These are phyloP conservation scores for Penicillium coffeae DNA, from an alignment of 495 filamentous ascomycete genomes.

Conservation along the genomic window DNA sequence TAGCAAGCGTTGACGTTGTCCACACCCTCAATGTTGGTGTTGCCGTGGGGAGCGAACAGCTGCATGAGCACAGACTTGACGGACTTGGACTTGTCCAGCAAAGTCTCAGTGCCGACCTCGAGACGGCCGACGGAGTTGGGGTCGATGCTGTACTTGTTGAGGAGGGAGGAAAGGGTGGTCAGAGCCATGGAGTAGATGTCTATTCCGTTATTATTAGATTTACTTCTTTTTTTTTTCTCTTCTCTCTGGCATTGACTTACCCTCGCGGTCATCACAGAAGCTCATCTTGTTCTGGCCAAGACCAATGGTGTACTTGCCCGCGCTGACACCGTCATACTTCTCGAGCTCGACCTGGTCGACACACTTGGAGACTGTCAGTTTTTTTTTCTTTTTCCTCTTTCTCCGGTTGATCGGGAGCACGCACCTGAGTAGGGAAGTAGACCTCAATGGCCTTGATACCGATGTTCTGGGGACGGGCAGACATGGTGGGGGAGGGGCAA, in stretches of 20 bases:
- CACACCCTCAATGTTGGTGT: slow-evolving; percentile 92
- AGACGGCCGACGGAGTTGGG: slow-evolving; percentile 83
- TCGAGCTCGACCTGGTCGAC: slow-evolving; percentile 95
- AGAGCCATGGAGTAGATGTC: slow-evolving; percentile 98
- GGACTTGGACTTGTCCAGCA: slow-evolving; percentile 99
- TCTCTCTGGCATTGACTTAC: slow-evolving; percentile 46
- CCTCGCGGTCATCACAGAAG: slow-evolving; percentile 99
- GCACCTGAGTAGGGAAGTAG: slow-evolving; percentile 93
- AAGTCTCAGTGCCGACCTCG: slow-evolving; percentile 97
- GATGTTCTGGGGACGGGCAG: slow-evolving; percentile 87
- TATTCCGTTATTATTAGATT: slow-evolving; percentile 28
- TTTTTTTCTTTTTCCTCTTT: neutral
- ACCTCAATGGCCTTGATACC: slow-evolving; percentile 99
- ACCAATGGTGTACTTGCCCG: slow-evolving; percentile 98
- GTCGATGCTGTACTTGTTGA: slow-evolving; percentile 93
- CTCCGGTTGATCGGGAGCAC: no score
- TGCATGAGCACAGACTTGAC: slow-evolving; percentile 99
- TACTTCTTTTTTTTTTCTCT: neutral
- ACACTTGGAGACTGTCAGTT: slow-evolving; percentile 58
- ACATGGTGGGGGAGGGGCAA: slow-evolving; percentile 58
- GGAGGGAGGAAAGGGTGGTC: slow-evolving; percentile 80
- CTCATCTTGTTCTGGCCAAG: slow-evolving; percentile 99
- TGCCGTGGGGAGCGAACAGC: slow-evolving; percentile 77
- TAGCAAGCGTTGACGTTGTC: slow-evolving; percentile 98
- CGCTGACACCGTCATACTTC: slow-evolving; percentile 93